A percentile compares a stretch with the other conserved stretches of the same genome.
phyloP scores from a whole-genome alignment of 371 early-diverging fungal genomes.

The Mycotypha africana region DNA sequence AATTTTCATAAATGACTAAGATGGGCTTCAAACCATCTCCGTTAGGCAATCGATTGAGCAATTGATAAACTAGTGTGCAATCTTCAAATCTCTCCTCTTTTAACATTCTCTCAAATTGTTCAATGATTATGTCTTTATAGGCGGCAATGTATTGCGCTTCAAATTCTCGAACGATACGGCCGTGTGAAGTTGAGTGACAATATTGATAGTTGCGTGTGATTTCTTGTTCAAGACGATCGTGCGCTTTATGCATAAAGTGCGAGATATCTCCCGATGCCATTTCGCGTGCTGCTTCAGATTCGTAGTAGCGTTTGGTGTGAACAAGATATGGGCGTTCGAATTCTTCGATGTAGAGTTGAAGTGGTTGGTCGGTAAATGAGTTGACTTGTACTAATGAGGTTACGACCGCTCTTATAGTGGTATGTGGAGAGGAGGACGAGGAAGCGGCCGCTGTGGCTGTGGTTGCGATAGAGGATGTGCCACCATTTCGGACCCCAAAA shows the following conservation, averaged over 20 bases:
- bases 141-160: slow-evolving; percentile 71
- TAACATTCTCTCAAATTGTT: slow-evolving; percentile 70
- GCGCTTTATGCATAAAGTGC: slow-evolving; percentile 62
- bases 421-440: slow-evolving; percentile 51
- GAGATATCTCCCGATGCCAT: slow-evolving; percentile 59
- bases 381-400: slow-evolving; percentile 66
- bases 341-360: slow-evolving; percentile 72
- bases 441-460: no score
- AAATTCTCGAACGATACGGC: slow-evolving; percentile 64
- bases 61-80: slow-evolving; percentile 64
- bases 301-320: slow-evolving; percentile 68
- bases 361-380: slow-evolving; percentile 62
- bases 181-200: slow-evolving; percentile 66
- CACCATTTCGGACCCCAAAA: no score
- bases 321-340: slow-evolving; percentile 74
- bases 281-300: slow-evolving; percentile 58
- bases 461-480: no score
- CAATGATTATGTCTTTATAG: slow-evolving; percentile 60
- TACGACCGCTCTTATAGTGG: slow-evolving; percentile 52
- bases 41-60: slow-evolving; percentile 54
- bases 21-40: slow-evolving; percentile 57
- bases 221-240: slow-evolving; percentile 55
- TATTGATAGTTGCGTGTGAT: slow-evolving; percentile 47
- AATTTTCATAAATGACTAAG: slow-evolving; percentile 57
- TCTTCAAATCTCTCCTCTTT: slow-evolving; percentile 62